A percentile compares a stretch with the other conserved stretches of the same genome.
phyloP scores from a whole-genome alignment of 1,139 yeast genomes.

The Hyphopichia fennica region DNA sequence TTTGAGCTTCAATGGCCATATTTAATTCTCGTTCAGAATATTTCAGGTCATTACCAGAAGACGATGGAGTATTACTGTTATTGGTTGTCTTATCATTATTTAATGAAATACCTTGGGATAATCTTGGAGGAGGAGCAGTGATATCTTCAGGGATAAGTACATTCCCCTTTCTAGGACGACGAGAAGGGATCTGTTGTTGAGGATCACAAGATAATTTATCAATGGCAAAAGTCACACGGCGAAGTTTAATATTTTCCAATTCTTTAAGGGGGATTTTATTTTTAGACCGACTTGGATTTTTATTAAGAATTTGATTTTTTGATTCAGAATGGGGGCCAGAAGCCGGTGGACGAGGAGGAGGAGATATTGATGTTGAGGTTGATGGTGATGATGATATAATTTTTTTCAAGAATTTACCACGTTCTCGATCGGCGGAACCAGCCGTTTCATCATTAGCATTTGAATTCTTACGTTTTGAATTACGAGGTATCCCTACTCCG shows the following conservation, averaged over 20 bases:
- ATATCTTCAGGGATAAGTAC: slow-evolving; percentile 75
- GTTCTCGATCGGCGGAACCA: background rate
- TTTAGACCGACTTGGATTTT: slow-evolving; percentile 36
- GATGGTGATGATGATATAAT: background rate
- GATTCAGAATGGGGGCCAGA: no score
- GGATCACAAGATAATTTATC: slow-evolving; percentile 75
- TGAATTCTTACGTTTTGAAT: slow-evolving; percentile 12
- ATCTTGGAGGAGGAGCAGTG: slow-evolving; percentile 59
- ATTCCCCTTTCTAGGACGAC: slow-evolving; percentile 79
- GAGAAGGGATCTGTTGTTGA: slow-evolving; percentile 91
- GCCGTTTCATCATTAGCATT: background rate
- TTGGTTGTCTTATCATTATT: slow-evolving; percentile 20
- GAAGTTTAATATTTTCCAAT: slow-evolving; percentile 32
- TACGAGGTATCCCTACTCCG: slow-evolving; percentile 15
- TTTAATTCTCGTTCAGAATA: slow-evolving; percentile 53
- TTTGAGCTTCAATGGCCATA: slow-evolving; percentile 59
- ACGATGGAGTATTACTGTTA: slow-evolving; percentile 8
- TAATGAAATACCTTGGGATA: slow-evolving; percentile 61
- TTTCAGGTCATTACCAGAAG: slow-evolving; percentile 21
- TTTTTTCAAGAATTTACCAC: slow-evolving; percentile 2
- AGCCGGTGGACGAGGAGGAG: background rate
- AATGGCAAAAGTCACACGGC: slow-evolving; percentile 74
- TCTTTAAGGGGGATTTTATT: slow-evolving; percentile 38
- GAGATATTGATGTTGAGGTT: no score
- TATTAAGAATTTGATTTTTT: slow-evolving; percentile 33